Base-by-base conservation (phyloP, 2,329 filamentous ascomycete genomes). In the Drechslerella stenobrocha region DNA sequence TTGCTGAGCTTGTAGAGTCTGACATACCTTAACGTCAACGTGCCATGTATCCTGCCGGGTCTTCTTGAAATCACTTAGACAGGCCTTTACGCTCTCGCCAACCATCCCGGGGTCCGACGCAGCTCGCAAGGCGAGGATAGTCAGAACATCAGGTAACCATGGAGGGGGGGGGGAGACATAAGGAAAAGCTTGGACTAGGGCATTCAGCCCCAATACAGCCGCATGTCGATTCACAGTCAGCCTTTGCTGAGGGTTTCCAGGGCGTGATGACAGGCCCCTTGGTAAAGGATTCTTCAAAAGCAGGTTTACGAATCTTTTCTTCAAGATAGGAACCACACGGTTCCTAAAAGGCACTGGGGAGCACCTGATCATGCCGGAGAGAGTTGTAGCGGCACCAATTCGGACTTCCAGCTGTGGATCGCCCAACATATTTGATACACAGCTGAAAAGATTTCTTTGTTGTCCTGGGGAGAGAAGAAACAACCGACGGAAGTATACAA, bases 11-110 rank as follows among this genome's bases (percentile, higher is more conserved):
- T 6, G 44, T 22, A 46, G 18, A 20, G 23, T 15, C 18, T 26
- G 59, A 77, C 84, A 77, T 79, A 96, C 93, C 87, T 96, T 97
- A 73, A 96, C 89, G 79, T 98, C 93, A 67, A 96, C 92, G 74
- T 87, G 87, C 93, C 93, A 98, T 72, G 92, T 98, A 80, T 98
- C 93, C 77, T 98, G 93, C 76, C 93, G 86, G 45, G 93, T 98
- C 83, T 98, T 98, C 80, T 98, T 98, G 81, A 98, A 98, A 74
- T 98, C 95, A 69, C 90, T 90, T 71, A 98, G 80, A 32, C 96
- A 91, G 15, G 83, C 83, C 82, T 98, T 98, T 8, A 95, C 95
- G 65, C 92, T 93, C 78, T 95, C 96, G 1, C 93, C 93, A 56
- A 98, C 91, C 63, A 95, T 87, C 0, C 93, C 93, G 0, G 90